Evolutionary conservation across 352 stramenopile species (phyloP).

Genomic region (Aphanomyces astaci): DNA sequence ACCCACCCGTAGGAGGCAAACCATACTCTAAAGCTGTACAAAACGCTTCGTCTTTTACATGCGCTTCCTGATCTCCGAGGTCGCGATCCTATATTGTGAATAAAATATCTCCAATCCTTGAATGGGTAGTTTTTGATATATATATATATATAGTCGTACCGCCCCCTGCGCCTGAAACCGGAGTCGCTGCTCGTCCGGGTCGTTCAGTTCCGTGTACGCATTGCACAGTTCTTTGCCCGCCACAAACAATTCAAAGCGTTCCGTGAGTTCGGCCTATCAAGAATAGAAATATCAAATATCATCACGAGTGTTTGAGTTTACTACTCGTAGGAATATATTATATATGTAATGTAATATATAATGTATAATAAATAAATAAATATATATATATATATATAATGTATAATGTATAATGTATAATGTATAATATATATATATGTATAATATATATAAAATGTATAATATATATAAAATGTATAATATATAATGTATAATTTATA

Average conservation of each 20-base stretch:
- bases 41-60: constrained; percentile 95
- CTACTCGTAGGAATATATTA: too few species aligned
- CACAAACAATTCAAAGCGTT: constrained; percentile 99
- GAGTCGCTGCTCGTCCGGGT: constrained; percentile 94
- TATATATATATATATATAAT: too few species aligned
- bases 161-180: constrained; percentile 92
- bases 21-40: constrained; percentile 96
- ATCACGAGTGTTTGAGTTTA: too few species aligned
- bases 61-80: constrained; percentile 78
- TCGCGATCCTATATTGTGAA: constrained; percentile 58
- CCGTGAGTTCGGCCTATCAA: constrained; percentile 77
- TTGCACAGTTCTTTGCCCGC: constrained; percentile 96
- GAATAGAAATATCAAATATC: too few species aligned
- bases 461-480: too few species aligned
- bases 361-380: too few species aligned
- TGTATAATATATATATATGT: too few species aligned
- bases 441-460: too few species aligned
- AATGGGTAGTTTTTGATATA: constrained; percentile 7
- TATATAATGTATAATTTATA: too few species aligned
- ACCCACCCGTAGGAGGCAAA: constrained; percentile 94
- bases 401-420: too few species aligned
- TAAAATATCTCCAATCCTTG: neutral
- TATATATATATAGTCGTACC: constrained; percentile 13
- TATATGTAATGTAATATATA: too few species aligned
- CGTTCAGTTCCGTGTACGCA: constrained; percentile 98